Conservation (phyloP, 1,139 yeast genomes). For the Taphrina flavorubra region DNA sequence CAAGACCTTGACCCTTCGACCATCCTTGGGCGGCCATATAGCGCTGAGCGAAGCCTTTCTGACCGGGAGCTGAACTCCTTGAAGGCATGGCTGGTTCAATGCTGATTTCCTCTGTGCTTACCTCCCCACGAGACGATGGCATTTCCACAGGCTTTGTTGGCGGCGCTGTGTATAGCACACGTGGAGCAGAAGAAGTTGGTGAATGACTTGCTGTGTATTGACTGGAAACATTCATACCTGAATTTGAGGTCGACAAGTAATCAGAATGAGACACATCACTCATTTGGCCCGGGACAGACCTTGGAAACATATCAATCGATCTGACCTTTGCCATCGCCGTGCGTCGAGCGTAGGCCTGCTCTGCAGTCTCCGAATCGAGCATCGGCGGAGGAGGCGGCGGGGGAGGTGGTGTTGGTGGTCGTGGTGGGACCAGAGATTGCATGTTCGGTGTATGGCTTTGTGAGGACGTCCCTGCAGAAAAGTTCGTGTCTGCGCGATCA, state of each 20-base stretch:
- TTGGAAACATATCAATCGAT: neutral
- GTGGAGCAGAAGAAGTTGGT: neutral
- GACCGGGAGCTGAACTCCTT: constrained; percentile 27
- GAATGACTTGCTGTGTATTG: neutral
- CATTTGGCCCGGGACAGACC: neutral
- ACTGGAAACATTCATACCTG: neutral
- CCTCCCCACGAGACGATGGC: neutral
- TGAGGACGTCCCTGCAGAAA: neutral
- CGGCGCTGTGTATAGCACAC: constrained; percentile 1
- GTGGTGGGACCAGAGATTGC: neutral
- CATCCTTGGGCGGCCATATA: constrained; percentile 39
- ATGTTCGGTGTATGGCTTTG: neutral
- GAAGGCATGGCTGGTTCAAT: neutral
- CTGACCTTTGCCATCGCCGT: neutral
- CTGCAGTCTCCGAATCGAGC: constrained; percentile 11
- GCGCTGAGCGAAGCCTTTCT: constrained; percentile 37
- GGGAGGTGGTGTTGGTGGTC: neutral
- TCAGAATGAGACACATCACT: neutral
- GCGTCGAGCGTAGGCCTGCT: constrained; percentile 14
- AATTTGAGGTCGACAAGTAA: neutral
- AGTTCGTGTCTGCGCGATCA: neutral
- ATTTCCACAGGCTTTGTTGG: neutral
- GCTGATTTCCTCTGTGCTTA: neutral
- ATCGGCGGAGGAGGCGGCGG: neutral
- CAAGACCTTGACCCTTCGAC: constrained; percentile 36